A percentile compares a stretch with the other conserved stretches of the same genome.
Evolutionary conservation across 2,329 filamentous ascomycete species (phyloP).

Genomic region (Fonsecaea multimorphosa): DNA sequence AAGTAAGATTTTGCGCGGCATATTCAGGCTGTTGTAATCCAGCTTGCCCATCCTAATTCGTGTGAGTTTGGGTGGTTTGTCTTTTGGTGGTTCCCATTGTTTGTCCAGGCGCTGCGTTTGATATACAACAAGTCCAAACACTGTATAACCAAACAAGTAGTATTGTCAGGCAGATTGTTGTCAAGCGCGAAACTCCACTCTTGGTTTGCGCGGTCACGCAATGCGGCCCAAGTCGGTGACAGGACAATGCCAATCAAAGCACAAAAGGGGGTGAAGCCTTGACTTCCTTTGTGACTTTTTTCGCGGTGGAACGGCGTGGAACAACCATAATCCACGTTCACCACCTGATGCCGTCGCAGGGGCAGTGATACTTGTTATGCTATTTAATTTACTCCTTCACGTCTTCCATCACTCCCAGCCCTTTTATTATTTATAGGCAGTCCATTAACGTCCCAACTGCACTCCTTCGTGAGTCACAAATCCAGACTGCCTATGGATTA

Average conservation of each 20-base stretch:
- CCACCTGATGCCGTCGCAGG: background rate
- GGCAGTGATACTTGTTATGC: too few relatives aligned
- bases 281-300: background rate
- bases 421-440: background rate
- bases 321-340: background rate
- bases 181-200: background rate
- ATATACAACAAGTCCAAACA: too few relatives aligned
- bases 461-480: background rate
- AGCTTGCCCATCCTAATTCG: background rate
- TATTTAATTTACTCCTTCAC: too few relatives aligned
- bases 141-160: too few relatives aligned
- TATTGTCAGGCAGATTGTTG: too few relatives aligned
- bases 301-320: background rate
- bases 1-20: background rate
- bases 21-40: background rate
- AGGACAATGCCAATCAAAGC: background rate
- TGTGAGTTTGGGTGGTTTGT: background rate
- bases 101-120: background rate
- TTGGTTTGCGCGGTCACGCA: too few relatives aligned
- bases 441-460: background rate
- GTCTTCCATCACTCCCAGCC: background rate
- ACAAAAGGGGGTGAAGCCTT: background rate
- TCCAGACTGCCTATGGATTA: background rate
- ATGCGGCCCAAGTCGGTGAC: background rate
- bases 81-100: background rate